phyloP scores from a whole-genome alignment of 306 rosid genomes.

The Vigna unguiculata region DNA sequence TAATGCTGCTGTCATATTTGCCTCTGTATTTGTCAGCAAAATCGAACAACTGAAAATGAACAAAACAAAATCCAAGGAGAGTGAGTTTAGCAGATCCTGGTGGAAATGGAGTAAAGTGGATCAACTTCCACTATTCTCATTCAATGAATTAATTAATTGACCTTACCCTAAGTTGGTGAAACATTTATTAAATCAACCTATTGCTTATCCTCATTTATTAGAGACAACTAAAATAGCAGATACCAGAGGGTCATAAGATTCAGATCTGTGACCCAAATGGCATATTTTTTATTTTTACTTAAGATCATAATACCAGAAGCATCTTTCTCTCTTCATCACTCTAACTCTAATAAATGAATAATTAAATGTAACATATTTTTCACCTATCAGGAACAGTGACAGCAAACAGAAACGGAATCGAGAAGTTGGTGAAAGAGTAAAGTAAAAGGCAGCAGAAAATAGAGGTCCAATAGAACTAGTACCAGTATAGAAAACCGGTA shows the following conservation, averaged over 20 bases:
- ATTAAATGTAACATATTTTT: constrained; percentile 43
- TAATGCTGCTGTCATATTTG: constrained; percentile 88
- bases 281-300: constrained; percentile 4
- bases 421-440: constrained; percentile 12
- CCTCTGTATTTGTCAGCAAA: constrained; percentile 96
- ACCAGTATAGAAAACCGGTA: background rate
- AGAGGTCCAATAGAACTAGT: background rate
- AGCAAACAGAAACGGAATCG: background rate
- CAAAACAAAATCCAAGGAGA: background rate
- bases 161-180: constrained; percentile 14
- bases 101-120: background rate
- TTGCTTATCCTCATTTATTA: constrained; percentile 37
- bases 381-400: constrained; percentile 41
- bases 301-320: constrained; percentile 36
- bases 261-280: constrained; percentile 25
- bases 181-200: constrained; percentile 28
- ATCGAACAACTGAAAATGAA: constrained; percentile 72
- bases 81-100: constrained; percentile 13
- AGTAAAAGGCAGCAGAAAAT: constrained; percentile 19
- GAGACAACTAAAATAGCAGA: constrained; percentile 34
- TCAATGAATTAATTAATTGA: background rate
- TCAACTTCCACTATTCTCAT: constrained; percentile 13
- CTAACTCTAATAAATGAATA: constrained; percentile 35
- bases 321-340: constrained; percentile 29
- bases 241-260: background rate